Conservation (phyloP, 306 rosid genomes). For the Cicer bijugum region DNA sequence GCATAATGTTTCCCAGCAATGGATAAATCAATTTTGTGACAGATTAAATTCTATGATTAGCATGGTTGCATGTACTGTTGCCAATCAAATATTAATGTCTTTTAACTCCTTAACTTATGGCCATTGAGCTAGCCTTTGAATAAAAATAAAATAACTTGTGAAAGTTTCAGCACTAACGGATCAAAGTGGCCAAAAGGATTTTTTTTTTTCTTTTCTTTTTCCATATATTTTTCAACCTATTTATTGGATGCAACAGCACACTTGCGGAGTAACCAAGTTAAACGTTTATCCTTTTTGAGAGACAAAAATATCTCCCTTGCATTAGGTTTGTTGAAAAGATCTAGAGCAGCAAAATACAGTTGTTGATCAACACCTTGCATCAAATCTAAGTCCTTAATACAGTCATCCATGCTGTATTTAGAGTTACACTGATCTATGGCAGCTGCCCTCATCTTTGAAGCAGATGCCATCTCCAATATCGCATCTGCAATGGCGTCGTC, state of each 20-base stretch:
- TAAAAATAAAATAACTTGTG: background rate
- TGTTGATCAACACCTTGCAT: constrained; percentile 64
- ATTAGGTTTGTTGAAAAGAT: constrained; percentile 66
- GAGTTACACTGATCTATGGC: constrained; percentile 60
- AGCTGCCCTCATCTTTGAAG: constrained; percentile 68
- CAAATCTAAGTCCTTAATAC: constrained; percentile 70
- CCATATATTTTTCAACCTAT: constrained; percentile 36
- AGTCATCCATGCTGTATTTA: constrained; percentile 63
- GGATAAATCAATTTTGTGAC: background rate
- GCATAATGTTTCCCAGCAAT: background rate
- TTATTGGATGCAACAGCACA: constrained; percentile 52
- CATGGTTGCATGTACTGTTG: background rate
- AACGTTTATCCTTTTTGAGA: constrained; percentile 66
- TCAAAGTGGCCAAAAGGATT: background rate
- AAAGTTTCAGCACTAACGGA: background rate
- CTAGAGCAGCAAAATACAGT: constrained; percentile 70
- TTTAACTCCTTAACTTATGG: background rate
- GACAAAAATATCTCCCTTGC: constrained; percentile 76
- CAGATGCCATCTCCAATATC: constrained; percentile 77
- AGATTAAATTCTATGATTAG: background rate
- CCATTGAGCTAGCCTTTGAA: too few relatives aligned
- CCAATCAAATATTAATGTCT: constrained; percentile 11
- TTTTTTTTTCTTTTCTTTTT: background rate
- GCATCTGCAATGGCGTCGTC: constrained; percentile 74
- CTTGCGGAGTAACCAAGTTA: constrained; percentile 65